Conservation (phyloP, 371 early-diverging fungal genomes). For the Mortierella polycephala region DNA sequence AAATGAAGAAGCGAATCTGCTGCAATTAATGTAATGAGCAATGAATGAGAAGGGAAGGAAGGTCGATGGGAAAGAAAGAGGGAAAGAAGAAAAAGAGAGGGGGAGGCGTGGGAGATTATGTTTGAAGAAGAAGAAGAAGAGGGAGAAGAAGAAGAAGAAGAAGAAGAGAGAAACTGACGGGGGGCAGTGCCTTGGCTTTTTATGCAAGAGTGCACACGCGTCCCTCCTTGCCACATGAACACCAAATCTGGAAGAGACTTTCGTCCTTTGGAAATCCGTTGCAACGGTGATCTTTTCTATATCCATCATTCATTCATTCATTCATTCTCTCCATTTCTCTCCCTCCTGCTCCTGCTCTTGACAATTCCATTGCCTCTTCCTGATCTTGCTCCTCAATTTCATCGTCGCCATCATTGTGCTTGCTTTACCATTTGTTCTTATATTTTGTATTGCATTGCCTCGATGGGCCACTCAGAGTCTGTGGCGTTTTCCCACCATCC, state of each 20-base stretch:
- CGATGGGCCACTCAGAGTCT: constrained; percentile 1
- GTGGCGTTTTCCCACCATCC: constrained; percentile 26
- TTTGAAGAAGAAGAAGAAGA: constrained; percentile 1
- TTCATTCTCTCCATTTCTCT: too few relatives aligned
- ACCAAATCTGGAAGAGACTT: neutral
- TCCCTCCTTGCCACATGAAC: neutral
- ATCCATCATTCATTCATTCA: too few relatives aligned
- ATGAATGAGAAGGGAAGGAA: constrained; percentile 53
- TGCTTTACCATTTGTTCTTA: neutral
- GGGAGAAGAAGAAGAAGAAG: neutral
- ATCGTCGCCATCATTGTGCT: neutral
- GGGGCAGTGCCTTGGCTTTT: too few relatives aligned
- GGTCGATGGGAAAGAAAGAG: constrained; percentile 18
- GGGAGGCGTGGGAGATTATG: neutral
- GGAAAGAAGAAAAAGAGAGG: neutral
- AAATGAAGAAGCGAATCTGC: constrained; percentile 3
- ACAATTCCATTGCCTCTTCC: neutral
- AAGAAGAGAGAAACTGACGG: neutral
- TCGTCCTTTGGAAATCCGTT: too few relatives aligned
- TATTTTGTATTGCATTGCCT: neutral
- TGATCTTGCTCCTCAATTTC: neutral
- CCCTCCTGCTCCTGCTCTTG: too few relatives aligned
- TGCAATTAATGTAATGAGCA: constrained; percentile 32
- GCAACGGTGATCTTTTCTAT: too few relatives aligned
- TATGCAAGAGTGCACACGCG: neutral